Evolutionary conservation across 257 asterid genomes (phyloP), one percentile per base, ranked within the genome.

Genomic region (Jacaranda mimosifolia): DNA sequence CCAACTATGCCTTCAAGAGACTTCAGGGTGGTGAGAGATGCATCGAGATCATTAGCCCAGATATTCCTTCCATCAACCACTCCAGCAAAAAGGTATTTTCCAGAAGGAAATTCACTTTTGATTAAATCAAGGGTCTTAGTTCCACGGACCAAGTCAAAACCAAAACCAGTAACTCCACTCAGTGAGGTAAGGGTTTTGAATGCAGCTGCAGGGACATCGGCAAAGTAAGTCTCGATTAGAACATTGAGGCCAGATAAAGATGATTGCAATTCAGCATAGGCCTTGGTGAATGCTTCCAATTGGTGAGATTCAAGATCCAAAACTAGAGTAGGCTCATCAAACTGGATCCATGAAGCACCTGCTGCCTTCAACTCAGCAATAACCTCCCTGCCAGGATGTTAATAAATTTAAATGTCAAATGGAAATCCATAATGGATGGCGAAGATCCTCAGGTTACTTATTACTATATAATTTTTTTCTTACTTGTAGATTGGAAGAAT

Each of bases 21-120:
- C 59, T 53, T 19, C 21, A 53, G 14, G 14, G 59, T 53, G 14
- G 9, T n/a, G 59, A 53, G 59, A 53, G 59, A 53, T 4, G 59
- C 59, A 53, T 12, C 21, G 4, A 53, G 59, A 13, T 53, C 59
- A 53, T 53, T 53, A 53, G 59, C 59, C 59, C 59, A 53, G 14
- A 53, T 53, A 9, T 53, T 53, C 14, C 59, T 53, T 11, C 59
- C 59, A 53, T 53, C 59, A 53, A 53, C 59, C 15, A 53, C 59
- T 53, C 59, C 59, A 53, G 59, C 59, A 53, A 53, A 53, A 14
- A 46, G 59, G 14, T 53, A 53, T n/a, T 53, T 53, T 53, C 21
- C 21, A 15, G 21, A 3, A 53, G 59, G 59, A n/a, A 53, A 53
- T 11, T 11, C 59, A 53, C 14, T 53, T 3, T 11, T 53, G 5